Evolutionary conservation across 371 early-diverging fungal species (phyloP).

Genomic region (Mucor racemosus): DNA sequence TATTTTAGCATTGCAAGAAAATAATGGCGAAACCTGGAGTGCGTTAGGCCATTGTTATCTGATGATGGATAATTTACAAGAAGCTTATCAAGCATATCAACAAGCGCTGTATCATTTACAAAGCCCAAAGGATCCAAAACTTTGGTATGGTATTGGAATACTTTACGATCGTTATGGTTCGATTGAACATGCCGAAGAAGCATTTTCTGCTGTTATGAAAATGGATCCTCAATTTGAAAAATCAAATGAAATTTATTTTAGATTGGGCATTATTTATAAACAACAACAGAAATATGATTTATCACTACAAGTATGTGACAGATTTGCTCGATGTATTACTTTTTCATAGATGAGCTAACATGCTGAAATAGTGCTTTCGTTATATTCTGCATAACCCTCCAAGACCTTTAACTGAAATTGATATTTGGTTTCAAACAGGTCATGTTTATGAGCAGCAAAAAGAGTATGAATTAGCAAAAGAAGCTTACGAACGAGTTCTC

Average conservation of each 20-base stretch:
- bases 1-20: slow-evolving; percentile 76
- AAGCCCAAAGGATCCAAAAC: slow-evolving; percentile 93
- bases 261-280: slow-evolving; percentile 97
- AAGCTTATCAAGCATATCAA: slow-evolving; percentile 72
- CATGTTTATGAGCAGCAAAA: slow-evolving; percentile 95
- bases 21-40: slow-evolving; percentile 91
- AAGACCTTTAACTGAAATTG: slow-evolving; percentile 90
- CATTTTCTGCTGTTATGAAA: slow-evolving; percentile 88
- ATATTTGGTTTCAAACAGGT: slow-evolving; percentile 98
- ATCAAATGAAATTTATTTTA: slow-evolving; percentile 96
- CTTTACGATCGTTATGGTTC: slow-evolving; percentile 97
- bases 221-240: slow-evolving; percentile 94
- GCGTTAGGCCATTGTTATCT: slow-evolving; percentile 92
- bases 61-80: slow-evolving; percentile 91
- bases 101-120: slow-evolving; percentile 63
- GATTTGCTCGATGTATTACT: background rate
- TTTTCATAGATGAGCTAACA: background rate
- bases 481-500: slow-evolving; percentile 92
- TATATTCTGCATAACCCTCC: slow-evolving; percentile 92
- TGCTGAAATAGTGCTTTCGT: slow-evolving; percentile 76
- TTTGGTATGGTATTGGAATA: slow-evolving; percentile 99
- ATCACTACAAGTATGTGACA: slow-evolving; percentile 55
- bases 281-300: slow-evolving; percentile 90
- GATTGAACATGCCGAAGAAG: slow-evolving; percentile 96
- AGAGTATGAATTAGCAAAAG: slow-evolving; percentile 86